These are phyloP conservation scores for Lentinula sp. DNA, from an alignment of 768 basidiomycete genomes.

Conservation along the genomic window DNA sequence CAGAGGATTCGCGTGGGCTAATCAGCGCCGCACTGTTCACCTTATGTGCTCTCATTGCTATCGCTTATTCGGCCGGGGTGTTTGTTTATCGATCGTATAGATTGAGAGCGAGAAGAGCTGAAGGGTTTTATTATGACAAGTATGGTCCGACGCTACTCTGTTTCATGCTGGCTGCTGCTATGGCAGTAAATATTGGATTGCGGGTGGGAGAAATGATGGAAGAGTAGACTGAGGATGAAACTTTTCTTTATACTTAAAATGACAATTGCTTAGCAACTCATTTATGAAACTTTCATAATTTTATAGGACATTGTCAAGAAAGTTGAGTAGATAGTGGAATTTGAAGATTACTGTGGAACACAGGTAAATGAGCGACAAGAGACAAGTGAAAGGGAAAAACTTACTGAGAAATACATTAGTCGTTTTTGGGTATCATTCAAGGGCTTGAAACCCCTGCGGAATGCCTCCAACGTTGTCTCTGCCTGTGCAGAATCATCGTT, in stretches of 20 bases:
- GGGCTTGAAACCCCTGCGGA: constrained; percentile 48
- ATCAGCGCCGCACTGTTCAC: constrained; percentile 89
- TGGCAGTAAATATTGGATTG: constrained; percentile 71
- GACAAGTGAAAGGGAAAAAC: constrained; percentile 1
- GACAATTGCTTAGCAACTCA: too few species aligned
- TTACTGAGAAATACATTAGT: constrained; percentile 58
- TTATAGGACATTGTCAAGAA: too few species aligned
- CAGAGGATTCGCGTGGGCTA: constrained; percentile 69
- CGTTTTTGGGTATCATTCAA: constrained; percentile 43
- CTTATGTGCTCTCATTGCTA: constrained; percentile 78
- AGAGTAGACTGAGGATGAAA: not conserved
- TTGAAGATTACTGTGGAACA: too few species aligned
- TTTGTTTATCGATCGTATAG: constrained; percentile 72
- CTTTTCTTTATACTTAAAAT: too few species aligned
- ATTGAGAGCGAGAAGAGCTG: constrained; percentile 64
- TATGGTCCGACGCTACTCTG: constrained; percentile 80
- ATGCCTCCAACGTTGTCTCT: constrained; percentile 39
- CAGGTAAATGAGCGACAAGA: too few species aligned
- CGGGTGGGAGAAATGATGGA: constrained; percentile 49
- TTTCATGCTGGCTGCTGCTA: constrained; percentile 57
- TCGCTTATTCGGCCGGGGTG: constrained; percentile 79
- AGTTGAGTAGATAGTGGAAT: too few species aligned
- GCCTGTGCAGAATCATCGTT: constrained; percentile 34
- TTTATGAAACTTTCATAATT: too few species aligned
- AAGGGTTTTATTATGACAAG: constrained; percentile 85